These are phyloP conservation scores for Rhodocollybia butyracea DNA, from an alignment of 768 basidiomycete species.

Conservation along the genomic window DNA sequence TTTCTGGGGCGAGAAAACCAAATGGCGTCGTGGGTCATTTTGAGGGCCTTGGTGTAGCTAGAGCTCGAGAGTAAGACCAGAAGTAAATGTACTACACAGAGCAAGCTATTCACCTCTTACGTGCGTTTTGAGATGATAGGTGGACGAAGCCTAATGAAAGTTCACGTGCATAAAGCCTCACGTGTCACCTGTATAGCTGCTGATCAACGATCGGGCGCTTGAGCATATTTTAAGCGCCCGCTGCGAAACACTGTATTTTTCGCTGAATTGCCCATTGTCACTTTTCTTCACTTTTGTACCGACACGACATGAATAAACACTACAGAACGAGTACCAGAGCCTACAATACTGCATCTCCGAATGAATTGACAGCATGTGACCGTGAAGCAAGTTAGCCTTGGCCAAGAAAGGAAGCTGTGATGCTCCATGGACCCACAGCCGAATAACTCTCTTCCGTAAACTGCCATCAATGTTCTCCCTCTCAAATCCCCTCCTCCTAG, in stretches of 20 bases:
- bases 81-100: not conserved
- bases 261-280: no score
- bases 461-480: slow-evolving; percentile 1
- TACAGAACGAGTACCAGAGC: no score
- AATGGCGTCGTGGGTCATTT: slow-evolving; percentile 97
- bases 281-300: no score
- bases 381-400: not conserved
- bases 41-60: slow-evolving; percentile 26
- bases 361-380: no score
- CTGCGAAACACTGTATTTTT: no score
- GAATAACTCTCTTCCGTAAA: not conserved
- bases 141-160: not conserved
- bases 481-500: slow-evolving; percentile 1
- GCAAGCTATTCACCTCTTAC: slow-evolving; percentile 8
- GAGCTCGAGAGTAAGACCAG: not conserved
- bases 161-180: not conserved
- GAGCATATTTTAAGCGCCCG: no score
- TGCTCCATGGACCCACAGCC: slow-evolving; percentile 1
- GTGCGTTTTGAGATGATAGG: not conserved
- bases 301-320: no score
- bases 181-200: slow-evolving; percentile 2
- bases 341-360: no score
- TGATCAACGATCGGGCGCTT: not conserved
- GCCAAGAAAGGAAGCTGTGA: slow-evolving; percentile 6
- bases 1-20: slow-evolving; percentile 97